phyloP scores from a whole-genome alignment of 495 filamentous ascomycete species.

The Aspergillus nidulans region DNA sequence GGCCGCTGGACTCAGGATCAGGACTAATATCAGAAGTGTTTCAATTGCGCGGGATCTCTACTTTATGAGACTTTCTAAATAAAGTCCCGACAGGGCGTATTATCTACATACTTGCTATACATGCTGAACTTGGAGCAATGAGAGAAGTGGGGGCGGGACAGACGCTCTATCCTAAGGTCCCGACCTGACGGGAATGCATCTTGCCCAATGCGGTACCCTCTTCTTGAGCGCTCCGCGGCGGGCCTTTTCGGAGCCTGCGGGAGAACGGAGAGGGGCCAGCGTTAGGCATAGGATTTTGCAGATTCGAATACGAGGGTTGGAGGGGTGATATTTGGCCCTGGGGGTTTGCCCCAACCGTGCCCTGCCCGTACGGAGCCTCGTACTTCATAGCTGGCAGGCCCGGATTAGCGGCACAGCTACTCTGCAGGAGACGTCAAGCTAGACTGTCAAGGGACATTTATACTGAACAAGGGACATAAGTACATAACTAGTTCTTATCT shows the following conservation, averaged over 20 bases:
- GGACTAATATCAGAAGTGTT: too few relatives aligned
- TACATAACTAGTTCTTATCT: neutral
- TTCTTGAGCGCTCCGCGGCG: neutral
- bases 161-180: too few relatives aligned
- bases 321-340: neutral
- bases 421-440: neutral
- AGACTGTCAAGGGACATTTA: neutral
- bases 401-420: neutral
- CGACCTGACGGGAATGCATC: neutral
- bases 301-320: neutral
- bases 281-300: neutral
- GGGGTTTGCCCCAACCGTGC: neutral
- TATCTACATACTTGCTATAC: neutral
- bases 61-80: too few relatives aligned
- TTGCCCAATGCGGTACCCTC: neutral
- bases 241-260: neutral
- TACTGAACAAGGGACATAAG: neutral
- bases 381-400: neutral
- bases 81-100: too few relatives aligned
- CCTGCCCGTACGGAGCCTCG: neutral
- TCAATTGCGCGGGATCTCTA: too few relatives aligned
- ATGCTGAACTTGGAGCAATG: too few relatives aligned
- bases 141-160: neutral
- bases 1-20: neutral
- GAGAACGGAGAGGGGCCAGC: neutral